Evolutionary conservation across 306 rosid species (phyloP).

Genomic region (Dryas drummondii): DNA sequence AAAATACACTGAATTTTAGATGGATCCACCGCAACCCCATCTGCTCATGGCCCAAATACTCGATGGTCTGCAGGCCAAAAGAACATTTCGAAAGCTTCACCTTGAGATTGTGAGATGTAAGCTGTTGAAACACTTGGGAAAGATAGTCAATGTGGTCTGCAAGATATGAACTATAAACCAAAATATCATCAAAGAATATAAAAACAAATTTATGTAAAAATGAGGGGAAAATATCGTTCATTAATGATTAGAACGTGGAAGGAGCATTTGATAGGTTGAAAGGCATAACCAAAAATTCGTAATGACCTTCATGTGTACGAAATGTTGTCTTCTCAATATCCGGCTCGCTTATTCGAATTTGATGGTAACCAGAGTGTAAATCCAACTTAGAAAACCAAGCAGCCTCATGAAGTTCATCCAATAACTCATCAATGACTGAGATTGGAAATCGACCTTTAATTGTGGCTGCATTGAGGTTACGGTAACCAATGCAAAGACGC

Average conservation of each 20-base stretch:
- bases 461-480: too few species aligned
- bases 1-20: background rate
- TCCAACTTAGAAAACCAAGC: background rate
- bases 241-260: background rate
- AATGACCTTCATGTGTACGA: background rate
- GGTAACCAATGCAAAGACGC: too few species aligned
- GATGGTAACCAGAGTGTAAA: background rate
- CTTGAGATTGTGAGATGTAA: background rate
- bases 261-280: background rate
- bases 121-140: fast-evolving
- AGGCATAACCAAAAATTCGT: background rate
- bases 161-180: fast-evolving
- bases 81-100: background rate
- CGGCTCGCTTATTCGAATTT: fast-evolving
- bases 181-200: background rate
- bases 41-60: background rate
- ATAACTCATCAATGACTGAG: too few species aligned
- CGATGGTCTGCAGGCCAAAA: background rate
- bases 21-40: background rate
- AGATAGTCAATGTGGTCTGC: background rate
- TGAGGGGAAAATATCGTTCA: background rate
- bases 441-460: too few species aligned
- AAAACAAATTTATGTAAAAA: background rate
- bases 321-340: background rate
- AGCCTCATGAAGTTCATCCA: background rate